Base-by-base conservation (phyloP, 768 basidiomycete species). In the Podaxis sp. region DNA sequence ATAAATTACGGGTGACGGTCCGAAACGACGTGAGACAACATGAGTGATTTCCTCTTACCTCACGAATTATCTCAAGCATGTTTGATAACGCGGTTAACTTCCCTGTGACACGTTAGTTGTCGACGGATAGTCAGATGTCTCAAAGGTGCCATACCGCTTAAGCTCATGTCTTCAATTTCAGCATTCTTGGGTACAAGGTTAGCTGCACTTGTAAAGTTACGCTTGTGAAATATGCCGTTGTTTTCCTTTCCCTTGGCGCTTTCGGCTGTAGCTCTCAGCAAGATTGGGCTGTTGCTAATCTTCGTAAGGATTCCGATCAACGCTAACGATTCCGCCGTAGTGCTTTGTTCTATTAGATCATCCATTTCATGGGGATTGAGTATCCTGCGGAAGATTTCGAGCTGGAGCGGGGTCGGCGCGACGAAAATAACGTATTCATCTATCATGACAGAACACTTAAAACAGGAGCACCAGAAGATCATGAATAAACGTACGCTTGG, bases 341-440 rank as follows among this genome's bases (percentile, higher is more conserved):
- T 86, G 55, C 87, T 84, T 66, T 88, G 82, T 28, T 89, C 83
- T 51, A 57, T 63, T 5, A 96, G 76, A 54, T 83, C 81, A 64
- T 89, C 85, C 28, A 95, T 73, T 63, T 85, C 85, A 56, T 87
- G 85, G 0, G 88, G 87, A 30, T 86, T 80, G 6, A 99, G 83
- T 11, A 98, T 87, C 48, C 82, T 86, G 9, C 80, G 77, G 69
- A 95, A 94, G 68, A 99, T 89, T 12, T 84, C 79, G 5, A 92
- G 74, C 68, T 99, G 96, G 17, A 97, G 76, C n/a, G 75, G 54
- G 0, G 95, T 95, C 0, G 97, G 96, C 4, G 88, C 87, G 33
- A 97, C 82, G 73, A 99, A 99, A n/a, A 99, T 88, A n/a, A 96
- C 91, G 71, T 96, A 98, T 86, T 99, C 97, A 71, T 92, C 96